Conservation (phyloP, 2,329 filamentous ascomycete species). For the Epichloe sp. region DNA sequence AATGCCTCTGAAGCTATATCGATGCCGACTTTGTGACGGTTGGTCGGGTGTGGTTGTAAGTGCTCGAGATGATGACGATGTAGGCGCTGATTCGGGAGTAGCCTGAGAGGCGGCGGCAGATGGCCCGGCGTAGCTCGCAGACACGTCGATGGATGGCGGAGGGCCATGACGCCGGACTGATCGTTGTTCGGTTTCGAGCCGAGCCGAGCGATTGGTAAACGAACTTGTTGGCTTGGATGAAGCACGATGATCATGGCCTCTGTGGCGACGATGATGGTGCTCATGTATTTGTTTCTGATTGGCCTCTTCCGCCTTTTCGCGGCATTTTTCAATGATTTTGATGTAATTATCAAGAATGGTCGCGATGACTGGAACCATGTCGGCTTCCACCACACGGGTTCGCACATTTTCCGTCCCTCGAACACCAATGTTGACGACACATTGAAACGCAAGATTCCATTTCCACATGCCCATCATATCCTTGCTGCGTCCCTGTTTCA, state of each 20-base stretch:
- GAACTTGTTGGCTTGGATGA: conserved; percentile 33
- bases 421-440: conserved; percentile 96
- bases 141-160: conserved; percentile 54
- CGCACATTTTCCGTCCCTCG: conserved; percentile 87
- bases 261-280: conserved; percentile 34
- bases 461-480: conserved; percentile 99
- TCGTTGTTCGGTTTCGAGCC: conserved; percentile 45
- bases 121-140: conserved; percentile 27
- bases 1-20: conserved; percentile 36
- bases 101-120: conserved; percentile 18
- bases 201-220: conserved; percentile 39
- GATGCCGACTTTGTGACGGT: conserved; percentile 27
- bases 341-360: conserved; percentile 98
- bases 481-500: conserved; percentile 93
- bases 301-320: conserved; percentile 71
- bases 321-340: conserved; percentile 84
- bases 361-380: conserved; percentile 98
- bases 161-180: conserved; percentile 64
- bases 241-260: conserved; percentile 35
- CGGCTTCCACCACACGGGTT: conserved; percentile 91
- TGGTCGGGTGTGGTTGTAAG: conserved; percentile 9
- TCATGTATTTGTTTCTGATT: conserved; percentile 56
- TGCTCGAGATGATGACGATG: conserved; percentile 8
- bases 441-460: conserved; percentile 98
- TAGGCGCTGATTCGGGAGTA: conserved; percentile 12